Evolutionary conservation across 768 basidiomycete genomes (phyloP).

Genomic region (Leccinum subgranulosum): DNA sequence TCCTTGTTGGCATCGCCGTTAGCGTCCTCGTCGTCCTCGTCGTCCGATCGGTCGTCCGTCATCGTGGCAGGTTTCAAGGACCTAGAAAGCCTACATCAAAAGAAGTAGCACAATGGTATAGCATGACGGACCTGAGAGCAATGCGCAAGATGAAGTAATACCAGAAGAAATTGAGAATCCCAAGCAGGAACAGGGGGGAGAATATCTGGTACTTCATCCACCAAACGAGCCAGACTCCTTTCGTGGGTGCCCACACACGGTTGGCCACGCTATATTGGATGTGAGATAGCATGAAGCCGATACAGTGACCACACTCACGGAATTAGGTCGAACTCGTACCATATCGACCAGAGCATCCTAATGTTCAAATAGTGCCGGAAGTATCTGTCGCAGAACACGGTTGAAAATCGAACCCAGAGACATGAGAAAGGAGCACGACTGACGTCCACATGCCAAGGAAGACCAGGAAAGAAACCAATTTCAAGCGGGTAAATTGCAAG

Average conservation of each 20-base stretch:
- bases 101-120: background rate
- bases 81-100: conserved; percentile 35
- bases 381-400: conserved; percentile 50
- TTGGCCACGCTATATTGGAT: conserved; percentile 43
- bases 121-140: conserved; percentile 54
- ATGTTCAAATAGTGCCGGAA: conserved; percentile 93
- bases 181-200: conserved; percentile 66
- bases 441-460: conserved; percentile 83
- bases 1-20: conserved; percentile 23
- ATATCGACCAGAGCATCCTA: conserved; percentile 83
- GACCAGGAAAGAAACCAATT: conserved; percentile 56
- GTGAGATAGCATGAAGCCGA: background rate
- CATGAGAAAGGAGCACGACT: conserved; percentile 29
- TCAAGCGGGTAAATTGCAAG: conserved; percentile 61
- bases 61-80: conserved; percentile 45
- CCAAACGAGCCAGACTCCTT: conserved; percentile 64
- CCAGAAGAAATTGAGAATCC: conserved; percentile 91
- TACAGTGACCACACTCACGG: conserved; percentile 51
- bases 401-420: background rate
- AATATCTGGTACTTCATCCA: conserved; percentile 90
- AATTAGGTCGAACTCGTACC: conserved; percentile 69
- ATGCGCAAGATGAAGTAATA: conserved; percentile 83
- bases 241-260: conserved; percentile 54
- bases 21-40: conserved; percentile 49
- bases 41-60: conserved; percentile 80